Conservation (phyloP, 2,329 filamentous ascomycete genomes). For the Sporothrix dimorphospora region DNA sequence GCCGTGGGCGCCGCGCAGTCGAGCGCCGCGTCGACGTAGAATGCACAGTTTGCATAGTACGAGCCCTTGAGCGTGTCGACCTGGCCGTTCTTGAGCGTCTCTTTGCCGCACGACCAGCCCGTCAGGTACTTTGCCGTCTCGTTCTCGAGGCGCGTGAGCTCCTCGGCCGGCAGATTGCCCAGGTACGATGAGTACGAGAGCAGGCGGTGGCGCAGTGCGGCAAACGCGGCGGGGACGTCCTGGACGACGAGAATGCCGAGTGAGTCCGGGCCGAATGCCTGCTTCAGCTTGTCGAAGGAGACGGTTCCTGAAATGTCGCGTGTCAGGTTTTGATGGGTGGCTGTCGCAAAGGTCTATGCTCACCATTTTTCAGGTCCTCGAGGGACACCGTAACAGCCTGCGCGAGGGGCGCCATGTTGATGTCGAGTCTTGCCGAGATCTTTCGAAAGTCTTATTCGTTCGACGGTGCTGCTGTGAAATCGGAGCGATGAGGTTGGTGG, state of each 20-base stretch:
- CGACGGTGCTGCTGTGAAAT: background rate
- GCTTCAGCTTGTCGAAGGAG: constrained; percentile 67
- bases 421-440: background rate
- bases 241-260: constrained; percentile 93
- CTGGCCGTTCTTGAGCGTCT: constrained; percentile 75
- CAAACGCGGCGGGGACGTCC: constrained; percentile 74
- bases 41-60: constrained; percentile 82
- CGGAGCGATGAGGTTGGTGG: background rate
- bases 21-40: constrained; percentile 67
- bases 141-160: constrained; percentile 68
- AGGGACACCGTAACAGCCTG: constrained; percentile 35
- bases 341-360: no score
- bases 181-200: constrained; percentile 89
- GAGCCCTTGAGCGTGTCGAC: constrained; percentile 82
- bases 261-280: constrained; percentile 88
- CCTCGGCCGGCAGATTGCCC: constrained; percentile 72
- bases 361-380: constrained; percentile 32
- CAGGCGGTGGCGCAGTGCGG: constrained; percentile 69
- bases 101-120: constrained; percentile 81
- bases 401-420: constrained; percentile 31
- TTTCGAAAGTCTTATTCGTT: background rate
- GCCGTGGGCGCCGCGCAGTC: constrained; percentile 64
- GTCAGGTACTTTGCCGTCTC: constrained; percentile 65
- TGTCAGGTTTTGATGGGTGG: background rate
- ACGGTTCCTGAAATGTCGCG: constrained; percentile 62